phyloP scores from a whole-genome alignment of 768 basidiomycete genomes.

The Terana coerulea region DNA sequence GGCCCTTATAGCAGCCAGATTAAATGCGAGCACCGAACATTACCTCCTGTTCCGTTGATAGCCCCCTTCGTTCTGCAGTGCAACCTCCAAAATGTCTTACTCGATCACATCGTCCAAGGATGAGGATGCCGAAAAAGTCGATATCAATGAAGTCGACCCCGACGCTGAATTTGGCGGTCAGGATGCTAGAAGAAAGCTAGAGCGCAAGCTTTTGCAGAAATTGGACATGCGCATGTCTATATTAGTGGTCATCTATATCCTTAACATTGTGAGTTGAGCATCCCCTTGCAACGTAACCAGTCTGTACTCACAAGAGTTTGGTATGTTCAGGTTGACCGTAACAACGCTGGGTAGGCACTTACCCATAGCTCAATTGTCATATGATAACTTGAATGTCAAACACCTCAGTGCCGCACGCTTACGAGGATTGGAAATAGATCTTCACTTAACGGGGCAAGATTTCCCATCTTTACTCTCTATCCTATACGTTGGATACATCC shows the following conservation, averaged over 20 bases:
- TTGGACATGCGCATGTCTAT: constrained; percentile 41
- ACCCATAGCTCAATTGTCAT: neutral
- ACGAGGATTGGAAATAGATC: constrained; percentile 65
- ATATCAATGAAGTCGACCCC: constrained; percentile 4
- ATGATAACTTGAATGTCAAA: neutral
- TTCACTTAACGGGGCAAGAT: constrained; percentile 57
- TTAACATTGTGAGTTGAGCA: constrained; percentile 39
- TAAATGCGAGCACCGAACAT: no score
- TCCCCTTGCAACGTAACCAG: neutral
- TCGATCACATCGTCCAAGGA: no score
- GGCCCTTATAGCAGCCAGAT: no score
- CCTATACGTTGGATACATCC: constrained; percentile 66
- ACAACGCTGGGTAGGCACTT: constrained; percentile 60
- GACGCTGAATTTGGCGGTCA: constrained; percentile 35
- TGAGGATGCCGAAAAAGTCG: no score
- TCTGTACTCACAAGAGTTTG: neutral
- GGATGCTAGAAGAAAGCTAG: constrained; percentile 34
- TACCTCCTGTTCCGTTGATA: no score
- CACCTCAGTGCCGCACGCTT: constrained; percentile 60
- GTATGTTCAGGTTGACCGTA: constrained; percentile 56
- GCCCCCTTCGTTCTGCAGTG: no score
- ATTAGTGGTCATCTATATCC: constrained; percentile 43
- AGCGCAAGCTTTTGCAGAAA: constrained; percentile 39
- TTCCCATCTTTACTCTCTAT: constrained; percentile 67
- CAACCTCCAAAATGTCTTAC: no score